Conservation (phyloP, 805 yeast genomes). For the Grigorovia jiainica region DNA sequence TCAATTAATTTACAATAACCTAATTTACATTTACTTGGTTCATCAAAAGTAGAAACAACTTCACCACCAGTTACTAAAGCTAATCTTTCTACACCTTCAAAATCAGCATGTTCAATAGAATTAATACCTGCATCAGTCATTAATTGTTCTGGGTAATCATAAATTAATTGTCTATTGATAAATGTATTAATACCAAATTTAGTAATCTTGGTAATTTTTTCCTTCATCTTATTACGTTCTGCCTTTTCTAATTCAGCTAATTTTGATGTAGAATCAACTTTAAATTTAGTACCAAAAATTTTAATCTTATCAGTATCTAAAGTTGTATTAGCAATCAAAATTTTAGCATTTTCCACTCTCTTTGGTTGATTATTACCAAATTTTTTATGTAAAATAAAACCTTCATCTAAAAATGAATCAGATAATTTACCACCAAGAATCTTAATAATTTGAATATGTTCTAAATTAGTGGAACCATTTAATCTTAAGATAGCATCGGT, state of each 20-base stretch:
- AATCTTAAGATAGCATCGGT: conserved; percentile 89
- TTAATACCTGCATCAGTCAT: conserved; percentile 81
- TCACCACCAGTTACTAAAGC: conserved; percentile 98
- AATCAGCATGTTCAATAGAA: conserved; percentile 96
- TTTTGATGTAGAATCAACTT: conserved; percentile 90
- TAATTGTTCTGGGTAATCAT: conserved; percentile 96
- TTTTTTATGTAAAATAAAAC: conserved; percentile 82
- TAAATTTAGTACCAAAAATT: conserved; percentile 94
- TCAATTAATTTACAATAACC: conserved; percentile 88
- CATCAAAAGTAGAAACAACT: conserved; percentile 92
- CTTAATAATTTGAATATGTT: conserved; percentile 87
- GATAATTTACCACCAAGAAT: conserved; percentile 86
- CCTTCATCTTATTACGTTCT: conserved; percentile 87
- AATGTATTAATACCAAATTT: conserved; percentile 81
- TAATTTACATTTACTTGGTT: conserved; percentile 74
- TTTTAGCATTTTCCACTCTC: conserved; percentile 68
- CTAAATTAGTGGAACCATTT: conserved; percentile 79
- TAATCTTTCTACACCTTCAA: conserved; percentile 93
- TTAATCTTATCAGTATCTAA: conserved; percentile 97
- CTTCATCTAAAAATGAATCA: conserved; percentile 93
- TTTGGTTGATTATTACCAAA: conserved; percentile 95
- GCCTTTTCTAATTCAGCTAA: conserved; percentile 91
- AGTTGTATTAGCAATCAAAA: conserved; percentile 89
- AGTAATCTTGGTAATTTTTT: conserved; percentile 80
- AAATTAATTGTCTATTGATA: conserved; percentile 91